Evolutionary conservation across 2,329 filamentous ascomycete species (phyloP).

Genomic region (Claviceps capensis): DNA sequence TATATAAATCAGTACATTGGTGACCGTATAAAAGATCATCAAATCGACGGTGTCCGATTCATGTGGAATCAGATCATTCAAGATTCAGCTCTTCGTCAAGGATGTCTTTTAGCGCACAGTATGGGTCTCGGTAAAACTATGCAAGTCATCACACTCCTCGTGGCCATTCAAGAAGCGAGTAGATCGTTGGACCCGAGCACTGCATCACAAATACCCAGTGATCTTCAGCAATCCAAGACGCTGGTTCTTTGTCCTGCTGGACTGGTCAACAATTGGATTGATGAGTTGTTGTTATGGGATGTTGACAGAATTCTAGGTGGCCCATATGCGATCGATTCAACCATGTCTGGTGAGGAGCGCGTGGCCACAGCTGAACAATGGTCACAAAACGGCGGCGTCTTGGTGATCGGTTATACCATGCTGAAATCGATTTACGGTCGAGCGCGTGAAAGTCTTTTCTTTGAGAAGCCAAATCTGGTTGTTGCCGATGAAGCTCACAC

Average conservation of each 20-base stretch:
- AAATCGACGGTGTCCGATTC: slow-evolving; percentile 70
- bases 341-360: slow-evolving; percentile 23
- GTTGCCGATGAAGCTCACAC: slow-evolving; percentile 76
- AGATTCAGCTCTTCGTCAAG: slow-evolving; percentile 44
- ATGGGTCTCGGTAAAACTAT: slow-evolving; percentile 93
- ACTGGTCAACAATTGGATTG: slow-evolving; percentile 69
- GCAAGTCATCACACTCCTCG: slow-evolving; percentile 75
- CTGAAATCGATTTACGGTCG: slow-evolving; percentile 34
- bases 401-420: slow-evolving; percentile 65
- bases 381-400: slow-evolving; percentile 51
- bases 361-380: slow-evolving; percentile 39
- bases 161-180: slow-evolving; percentile 56
- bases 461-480: slow-evolving; percentile 54
- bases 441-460: slow-evolving; percentile 31
- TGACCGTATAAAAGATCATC: slow-evolving; percentile 58
- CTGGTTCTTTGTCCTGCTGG: slow-evolving; percentile 64
- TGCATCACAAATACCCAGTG: slow-evolving; percentile 51
- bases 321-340: slow-evolving; percentile 40
- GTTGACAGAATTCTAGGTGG: slow-evolving; percentile 40
- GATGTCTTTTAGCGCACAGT: slow-evolving; percentile 73
- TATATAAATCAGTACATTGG: slow-evolving; percentile 53
- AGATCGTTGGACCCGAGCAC: slow-evolving; percentile 43
- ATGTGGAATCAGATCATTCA: slow-evolving; percentile 75
- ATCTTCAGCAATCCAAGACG: slow-evolving; percentile 47
- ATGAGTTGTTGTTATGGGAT: slow-evolving; percentile 62